A percentile compares a stretch with the other conserved stretches of the same genome.
Conservation (phyloP, 768 basidiomycete species). For the Zangia roseola region DNA sequence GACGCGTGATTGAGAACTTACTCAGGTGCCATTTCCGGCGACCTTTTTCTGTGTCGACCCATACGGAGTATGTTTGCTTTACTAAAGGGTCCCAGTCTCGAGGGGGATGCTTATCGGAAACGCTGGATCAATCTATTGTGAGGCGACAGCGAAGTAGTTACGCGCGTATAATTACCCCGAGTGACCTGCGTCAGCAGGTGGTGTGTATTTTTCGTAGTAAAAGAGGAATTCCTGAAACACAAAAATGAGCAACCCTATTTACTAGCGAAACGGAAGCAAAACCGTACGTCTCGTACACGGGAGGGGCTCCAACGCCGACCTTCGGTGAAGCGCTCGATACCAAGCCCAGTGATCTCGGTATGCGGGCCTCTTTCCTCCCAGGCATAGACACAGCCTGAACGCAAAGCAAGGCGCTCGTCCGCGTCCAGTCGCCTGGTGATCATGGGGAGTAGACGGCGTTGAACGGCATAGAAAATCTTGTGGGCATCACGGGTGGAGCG, state of each 20-base stretch:
- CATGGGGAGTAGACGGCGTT: conserved; percentile 61
- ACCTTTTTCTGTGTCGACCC: conserved; percentile 63
- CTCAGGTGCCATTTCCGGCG: conserved; percentile 82
- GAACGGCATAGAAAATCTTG: conserved; percentile 75
- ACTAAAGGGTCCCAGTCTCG: conserved; percentile 68
- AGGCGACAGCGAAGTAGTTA: conserved; percentile 4
- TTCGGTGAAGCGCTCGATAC: conserved; percentile 85
- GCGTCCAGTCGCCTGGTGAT: conserved; percentile 76
- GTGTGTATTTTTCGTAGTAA: conserved; percentile 74
- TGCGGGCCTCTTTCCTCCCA: conserved; percentile 79
- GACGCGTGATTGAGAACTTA: conserved; percentile 35
- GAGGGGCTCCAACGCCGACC: conserved; percentile 82
- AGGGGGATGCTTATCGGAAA: conserved; percentile 50
- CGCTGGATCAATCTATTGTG: conserved; percentile 22
- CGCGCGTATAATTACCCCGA: conserved; percentile 35
- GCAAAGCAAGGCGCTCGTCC: conserved; percentile 63
- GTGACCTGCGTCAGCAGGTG: conserved; percentile 44
- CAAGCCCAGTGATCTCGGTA: conserved; percentile 72
- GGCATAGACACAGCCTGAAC: conserved; percentile 45
- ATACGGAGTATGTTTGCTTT: conserved; percentile 84
- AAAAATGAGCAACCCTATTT: conserved; percentile 12
- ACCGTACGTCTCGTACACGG: conserved; percentile 73
- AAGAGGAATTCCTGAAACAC: conserved; percentile 72
- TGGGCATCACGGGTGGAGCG: conserved; percentile 78
- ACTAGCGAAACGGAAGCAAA: conserved; percentile 2